A percentile compares a stretch with the other conserved stretches of the same genome.
These are phyloP conservation scores for Boletus eberwhitei DNA, from an alignment of 768 basidiomycete species.

Conservation along the genomic window DNA sequence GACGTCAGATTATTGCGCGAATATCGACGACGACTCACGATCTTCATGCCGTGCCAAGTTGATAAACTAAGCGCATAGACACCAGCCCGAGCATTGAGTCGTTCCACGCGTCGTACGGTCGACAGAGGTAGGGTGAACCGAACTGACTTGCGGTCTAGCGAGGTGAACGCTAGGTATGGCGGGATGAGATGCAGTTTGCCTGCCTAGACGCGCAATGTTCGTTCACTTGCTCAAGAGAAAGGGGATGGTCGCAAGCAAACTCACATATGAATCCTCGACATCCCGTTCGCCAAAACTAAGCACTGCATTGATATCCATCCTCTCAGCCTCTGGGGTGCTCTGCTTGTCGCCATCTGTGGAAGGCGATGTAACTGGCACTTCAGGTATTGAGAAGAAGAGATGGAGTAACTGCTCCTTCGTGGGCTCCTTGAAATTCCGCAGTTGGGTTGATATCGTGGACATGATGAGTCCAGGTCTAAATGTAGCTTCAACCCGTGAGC, in stretches of 20 bases:
- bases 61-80: constrained; percentile 93
- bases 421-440: constrained; percentile 90
- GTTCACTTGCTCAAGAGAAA: background rate
- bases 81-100: constrained; percentile 89
- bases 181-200: constrained; percentile 87
- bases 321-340: constrained; percentile 45
- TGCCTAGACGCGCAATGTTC: constrained; percentile 48
- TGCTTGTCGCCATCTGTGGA: constrained; percentile 23
- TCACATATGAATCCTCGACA: constrained; percentile 91
- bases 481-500: background rate
- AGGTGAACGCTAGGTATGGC: constrained; percentile 87
- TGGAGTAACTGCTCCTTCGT: constrained; percentile 82
- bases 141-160: constrained; percentile 89
- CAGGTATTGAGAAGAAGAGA: constrained; percentile 83
- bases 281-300: constrained; percentile 73
- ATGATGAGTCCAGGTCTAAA: constrained; percentile 36
- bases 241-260: constrained; percentile 30
- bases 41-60: constrained; percentile 93
- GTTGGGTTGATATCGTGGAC: constrained; percentile 82
- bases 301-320: constrained; percentile 88
- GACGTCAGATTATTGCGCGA: constrained; percentile 5
- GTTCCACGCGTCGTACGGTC: constrained; percentile 89
- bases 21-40: constrained; percentile 45
- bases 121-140: constrained; percentile 89
- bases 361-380: constrained; percentile 25